Base-by-base conservation (phyloP, 768 basidiomycete species). In the Pleurotus platypus region DNA sequence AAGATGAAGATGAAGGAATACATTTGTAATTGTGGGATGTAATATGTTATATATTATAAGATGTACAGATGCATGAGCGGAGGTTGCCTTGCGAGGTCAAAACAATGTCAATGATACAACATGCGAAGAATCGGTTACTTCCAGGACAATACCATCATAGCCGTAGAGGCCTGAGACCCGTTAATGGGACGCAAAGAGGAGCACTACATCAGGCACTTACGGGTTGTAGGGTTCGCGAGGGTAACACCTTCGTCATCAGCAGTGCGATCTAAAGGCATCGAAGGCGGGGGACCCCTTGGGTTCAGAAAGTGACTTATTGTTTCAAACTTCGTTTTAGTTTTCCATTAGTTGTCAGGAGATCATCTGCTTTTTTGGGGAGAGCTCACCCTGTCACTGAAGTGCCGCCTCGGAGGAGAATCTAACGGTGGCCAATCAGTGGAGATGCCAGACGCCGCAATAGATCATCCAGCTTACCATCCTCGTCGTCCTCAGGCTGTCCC, bases 61-160 rank as follows among this genome's bases (percentile, higher is more conserved):
- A 9, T 13, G 13, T 27, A 49, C 56, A 15, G 20, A 27, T 46
- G 57, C 40, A 55, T 46, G 15, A 35, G 6, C 27, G n/a, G n/a
- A 12, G 12, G 18, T 26, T 26, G 24, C 24, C 24, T 26, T 26
- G 24, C 24, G 4, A 59, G n/a, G 22, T 79, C 63, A 88, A 69
- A 90, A 89, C 46, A 92, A 67, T 64, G 78, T 87, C 8, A 93
- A 85, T 27, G 86, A 76, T 15, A 87, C 81, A 24, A 94, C 86
- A 63, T 91, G 89, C 2, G 87, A 90, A 18, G 84, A 78, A 61
- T 90, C 87, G 9, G 88, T 84, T 11, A 88, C 87, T 63, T 94
- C 92, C 26, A 92, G 69, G 49, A 92, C 84, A 43, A 91, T 81
- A 20, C 92, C 91, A 58, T 92, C 86, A 63, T 90, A 92, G 27